phyloP scores from a whole-genome alignment of 495 filamentous ascomycete genomes.

The Podospora didyma region DNA sequence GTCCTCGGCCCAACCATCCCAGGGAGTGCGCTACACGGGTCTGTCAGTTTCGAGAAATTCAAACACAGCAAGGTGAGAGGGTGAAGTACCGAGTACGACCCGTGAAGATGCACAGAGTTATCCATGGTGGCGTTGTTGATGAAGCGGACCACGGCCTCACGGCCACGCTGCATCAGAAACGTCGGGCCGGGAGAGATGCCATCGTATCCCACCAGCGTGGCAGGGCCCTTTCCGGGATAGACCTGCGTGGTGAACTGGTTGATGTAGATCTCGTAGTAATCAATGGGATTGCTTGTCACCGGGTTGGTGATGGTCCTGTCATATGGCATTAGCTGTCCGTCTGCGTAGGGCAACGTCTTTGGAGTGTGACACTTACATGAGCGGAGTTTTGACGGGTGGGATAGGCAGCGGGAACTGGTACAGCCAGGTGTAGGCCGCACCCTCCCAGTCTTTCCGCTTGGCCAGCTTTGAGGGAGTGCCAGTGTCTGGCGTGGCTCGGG shows the following conservation, averaged over 20 bases:
- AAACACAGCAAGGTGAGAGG: background rate
- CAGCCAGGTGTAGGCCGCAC: slow-evolving; percentile 36
- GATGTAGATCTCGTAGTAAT: slow-evolving; percentile 47
- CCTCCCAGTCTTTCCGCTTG: slow-evolving; percentile 19
- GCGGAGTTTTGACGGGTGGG: slow-evolving; percentile 41
- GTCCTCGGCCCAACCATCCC: slow-evolving; percentile 57
- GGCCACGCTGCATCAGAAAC: slow-evolving; percentile 39
- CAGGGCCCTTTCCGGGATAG: slow-evolving; percentile 42
- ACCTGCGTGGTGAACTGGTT: slow-evolving; percentile 40
- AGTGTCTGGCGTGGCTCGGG: background rate
- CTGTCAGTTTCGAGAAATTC: background rate
- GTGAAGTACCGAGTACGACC: slow-evolving; percentile 37
- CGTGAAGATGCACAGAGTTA: slow-evolving; percentile 50
- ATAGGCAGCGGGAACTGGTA: slow-evolving; percentile 46
- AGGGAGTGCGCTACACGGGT: slow-evolving; percentile 19
- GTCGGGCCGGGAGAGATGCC: slow-evolving; percentile 52
- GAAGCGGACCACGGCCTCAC: slow-evolving; percentile 49
- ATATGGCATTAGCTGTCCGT: background rate
- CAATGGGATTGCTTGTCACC: slow-evolving; percentile 24
- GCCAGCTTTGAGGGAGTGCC: background rate
- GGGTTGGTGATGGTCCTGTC: slow-evolving; percentile 26
- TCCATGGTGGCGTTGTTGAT: slow-evolving; percentile 42
- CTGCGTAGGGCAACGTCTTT: background rate
- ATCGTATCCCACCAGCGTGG: slow-evolving; percentile 49
- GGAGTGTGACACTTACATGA: slow-evolving; percentile 24